A percentile compares a stretch with the other conserved stretches of the same genome.
Conservation (phyloP, 495 filamentous ascomycete genomes). For the Thozetella sp. region DNA sequence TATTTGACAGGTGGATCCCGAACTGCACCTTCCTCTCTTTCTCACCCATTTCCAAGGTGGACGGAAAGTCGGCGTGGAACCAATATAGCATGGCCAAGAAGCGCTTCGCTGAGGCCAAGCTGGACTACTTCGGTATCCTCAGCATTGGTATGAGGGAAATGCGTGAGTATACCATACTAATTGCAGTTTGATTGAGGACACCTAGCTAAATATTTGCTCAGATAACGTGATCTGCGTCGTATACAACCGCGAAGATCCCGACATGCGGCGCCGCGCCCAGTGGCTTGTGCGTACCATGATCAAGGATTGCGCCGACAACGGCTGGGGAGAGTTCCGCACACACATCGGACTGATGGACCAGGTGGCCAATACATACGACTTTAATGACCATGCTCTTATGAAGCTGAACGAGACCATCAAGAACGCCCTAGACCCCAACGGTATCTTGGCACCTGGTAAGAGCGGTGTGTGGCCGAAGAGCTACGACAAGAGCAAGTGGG, state of each 20-base stretch:
- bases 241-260: slow-evolving; percentile 28
- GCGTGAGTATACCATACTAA: too few relatives aligned
- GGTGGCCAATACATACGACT: slow-evolving; percentile 52
- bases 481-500: slow-evolving; percentile 22
- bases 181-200: too few relatives aligned
- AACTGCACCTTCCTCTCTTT: slow-evolving; percentile 56
- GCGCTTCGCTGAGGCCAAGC: slow-evolving; percentile 31
- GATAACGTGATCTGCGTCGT: slow-evolving; percentile 49
- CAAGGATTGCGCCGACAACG: slow-evolving; percentile 37
- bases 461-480: slow-evolving; percentile 51
- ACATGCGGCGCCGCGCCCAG: slow-evolving; percentile 35
- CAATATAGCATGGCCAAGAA: slow-evolving; percentile 39
- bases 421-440: slow-evolving; percentile 52
- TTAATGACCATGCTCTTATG: slow-evolving; percentile 46
- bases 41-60: slow-evolving; percentile 46
- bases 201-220: slow-evolving; percentile 33
- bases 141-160: slow-evolving; percentile 46
- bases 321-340: slow-evolving; percentile 55
- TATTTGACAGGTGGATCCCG: slow-evolving; percentile 39
- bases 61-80: slow-evolving; percentile 42
- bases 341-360: slow-evolving; percentile 54
- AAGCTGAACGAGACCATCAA: slow-evolving; percentile 51
- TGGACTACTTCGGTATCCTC: slow-evolving; percentile 51
- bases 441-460: slow-evolving; percentile 49
- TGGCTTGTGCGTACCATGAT: slow-evolving; percentile 32